phyloP scores from a whole-genome alignment of 305 asterid genomes.

The Fraxinus xanthoxyloides region DNA sequence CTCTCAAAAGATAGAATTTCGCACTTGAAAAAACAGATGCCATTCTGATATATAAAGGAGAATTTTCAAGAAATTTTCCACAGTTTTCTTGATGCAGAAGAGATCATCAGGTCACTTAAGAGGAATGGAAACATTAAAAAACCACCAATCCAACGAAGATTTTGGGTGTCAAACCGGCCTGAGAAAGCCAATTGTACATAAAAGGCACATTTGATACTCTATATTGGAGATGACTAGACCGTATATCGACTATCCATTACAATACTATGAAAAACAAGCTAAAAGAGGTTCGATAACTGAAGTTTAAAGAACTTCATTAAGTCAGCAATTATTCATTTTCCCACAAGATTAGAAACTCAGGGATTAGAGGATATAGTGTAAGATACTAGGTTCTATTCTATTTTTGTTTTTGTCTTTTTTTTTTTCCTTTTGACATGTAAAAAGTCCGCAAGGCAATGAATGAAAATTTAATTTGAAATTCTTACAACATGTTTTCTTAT shows the following conservation, averaged over 20 bases:
- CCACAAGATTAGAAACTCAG: conserved; percentile 20
- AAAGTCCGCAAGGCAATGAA: conserved; percentile 78
- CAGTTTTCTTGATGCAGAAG: neutral
- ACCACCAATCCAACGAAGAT: conserved; percentile 23
- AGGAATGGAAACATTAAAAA: neutral
- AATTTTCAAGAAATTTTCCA: neutral
- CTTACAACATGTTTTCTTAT: neutral
- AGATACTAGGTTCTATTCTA: conserved; percentile 29
- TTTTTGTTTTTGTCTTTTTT: neutral
- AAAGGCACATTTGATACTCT: neutral
- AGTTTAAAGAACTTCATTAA: neutral
- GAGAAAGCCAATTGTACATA: conserved; percentile 46
- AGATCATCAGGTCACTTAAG: neutral
- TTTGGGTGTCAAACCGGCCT: conserved; percentile 22
- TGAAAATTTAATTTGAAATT: conserved; percentile 22
- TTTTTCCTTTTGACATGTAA: conserved; percentile 29
- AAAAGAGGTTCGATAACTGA: conserved; percentile 19
- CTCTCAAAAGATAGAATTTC: conserved; percentile 34
- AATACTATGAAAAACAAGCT: too few relatives aligned
- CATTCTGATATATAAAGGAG: neutral
- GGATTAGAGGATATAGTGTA: conserved; percentile 20
- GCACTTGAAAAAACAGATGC: conserved; percentile 4
- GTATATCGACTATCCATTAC: neutral
- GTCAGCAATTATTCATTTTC: conserved; percentile 20
- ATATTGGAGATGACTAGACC: neutral